These are phyloP conservation scores for Pugionium cornutum DNA, from an alignment of 345 rosid genomes.

Conservation along the genomic window DNA sequence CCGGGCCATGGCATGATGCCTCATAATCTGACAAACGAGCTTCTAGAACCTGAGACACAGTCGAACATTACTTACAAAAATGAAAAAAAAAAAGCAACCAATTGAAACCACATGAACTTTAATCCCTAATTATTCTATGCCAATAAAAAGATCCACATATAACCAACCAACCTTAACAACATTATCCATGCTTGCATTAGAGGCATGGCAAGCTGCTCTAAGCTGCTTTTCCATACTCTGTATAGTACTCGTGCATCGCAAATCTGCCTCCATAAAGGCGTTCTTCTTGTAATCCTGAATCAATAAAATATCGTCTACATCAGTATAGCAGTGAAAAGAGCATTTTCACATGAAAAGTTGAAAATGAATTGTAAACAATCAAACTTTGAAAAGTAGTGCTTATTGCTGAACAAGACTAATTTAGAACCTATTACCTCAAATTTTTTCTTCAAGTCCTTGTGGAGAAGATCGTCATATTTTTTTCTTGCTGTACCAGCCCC, in stretches of 20 bases:
- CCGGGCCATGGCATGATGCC: slow-evolving; percentile 76
- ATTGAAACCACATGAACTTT: not conserved
- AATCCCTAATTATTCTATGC: slow-evolving; percentile 3
- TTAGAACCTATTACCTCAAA: slow-evolving; percentile 62
- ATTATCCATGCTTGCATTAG: slow-evolving; percentile 74
- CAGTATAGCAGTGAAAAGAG: slow-evolving; percentile 19
- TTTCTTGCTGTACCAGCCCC: slow-evolving; percentile 79
- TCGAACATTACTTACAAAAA: slow-evolving; percentile 5
- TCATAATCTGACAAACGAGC: slow-evolving; percentile 76
- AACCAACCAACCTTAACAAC: slow-evolving; percentile 70
- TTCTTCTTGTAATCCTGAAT: slow-evolving; percentile 81
- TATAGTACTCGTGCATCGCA: slow-evolving; percentile 64
- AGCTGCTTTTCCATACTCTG: slow-evolving; percentile 92
- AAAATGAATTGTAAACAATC: not conserved
- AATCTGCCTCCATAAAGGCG: slow-evolving; percentile 88
- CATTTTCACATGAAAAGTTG: slow-evolving; percentile 2
- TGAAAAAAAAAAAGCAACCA: not conserved
- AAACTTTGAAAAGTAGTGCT: not conserved
- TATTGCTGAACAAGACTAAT: not conserved
- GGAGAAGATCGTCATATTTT: slow-evolving; percentile 84
- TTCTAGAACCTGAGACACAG: slow-evolving; percentile 71
- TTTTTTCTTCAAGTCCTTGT: slow-evolving; percentile 73
- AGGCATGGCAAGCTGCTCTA: slow-evolving; percentile 89
- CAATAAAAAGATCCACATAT: not conserved
- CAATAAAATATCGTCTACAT: slow-evolving; percentile 13